These are phyloP conservation scores for Trichoderma atroviride DNA, from an alignment of 2,329 filamentous ascomycete species.

Conservation along the genomic window DNA sequence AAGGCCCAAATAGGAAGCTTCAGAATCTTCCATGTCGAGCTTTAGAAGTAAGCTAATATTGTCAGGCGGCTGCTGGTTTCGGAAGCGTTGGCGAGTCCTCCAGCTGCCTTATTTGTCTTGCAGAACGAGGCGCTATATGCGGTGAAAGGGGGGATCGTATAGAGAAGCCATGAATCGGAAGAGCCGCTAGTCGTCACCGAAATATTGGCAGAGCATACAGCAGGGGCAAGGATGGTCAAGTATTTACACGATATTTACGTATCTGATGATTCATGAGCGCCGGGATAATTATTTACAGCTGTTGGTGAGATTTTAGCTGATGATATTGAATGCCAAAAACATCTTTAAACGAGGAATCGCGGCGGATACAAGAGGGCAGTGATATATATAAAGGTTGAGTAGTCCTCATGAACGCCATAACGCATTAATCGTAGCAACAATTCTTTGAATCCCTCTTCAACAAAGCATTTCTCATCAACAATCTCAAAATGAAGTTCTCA, in stretches of 20 bases:
- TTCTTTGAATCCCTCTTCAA: neutral
- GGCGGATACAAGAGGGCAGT: neutral
- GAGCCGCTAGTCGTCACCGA: neutral
- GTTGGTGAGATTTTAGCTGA: constrained; percentile 19
- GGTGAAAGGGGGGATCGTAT: neutral
- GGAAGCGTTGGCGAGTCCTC: neutral
- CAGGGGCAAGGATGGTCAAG: neutral
- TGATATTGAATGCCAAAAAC: neutral
- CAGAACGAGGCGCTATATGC: neutral
- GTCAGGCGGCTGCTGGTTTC: neutral
- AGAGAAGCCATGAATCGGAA: neutral
- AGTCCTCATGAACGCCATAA: neutral
- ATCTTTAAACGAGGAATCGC: neutral
- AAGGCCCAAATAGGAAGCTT: constrained; percentile 10
- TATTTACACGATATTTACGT: neutral
- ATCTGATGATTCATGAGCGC: neutral
- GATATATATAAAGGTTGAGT: neutral
- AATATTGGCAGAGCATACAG: neutral
- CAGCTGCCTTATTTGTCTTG: constrained; percentile 14
- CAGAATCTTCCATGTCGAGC: neutral
- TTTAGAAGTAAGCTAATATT: constrained; percentile 6
- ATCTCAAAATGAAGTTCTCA: constrained; percentile 24
- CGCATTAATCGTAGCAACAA: neutral
- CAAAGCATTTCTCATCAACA: neutral
- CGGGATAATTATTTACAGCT: constrained; percentile 5